Percentiles rank a stretch among this genome's conserved stretches.
phyloP scores from a whole-genome alignment of 495 filamentous ascomycete species.

The Pyrenula aspistea region DNA sequence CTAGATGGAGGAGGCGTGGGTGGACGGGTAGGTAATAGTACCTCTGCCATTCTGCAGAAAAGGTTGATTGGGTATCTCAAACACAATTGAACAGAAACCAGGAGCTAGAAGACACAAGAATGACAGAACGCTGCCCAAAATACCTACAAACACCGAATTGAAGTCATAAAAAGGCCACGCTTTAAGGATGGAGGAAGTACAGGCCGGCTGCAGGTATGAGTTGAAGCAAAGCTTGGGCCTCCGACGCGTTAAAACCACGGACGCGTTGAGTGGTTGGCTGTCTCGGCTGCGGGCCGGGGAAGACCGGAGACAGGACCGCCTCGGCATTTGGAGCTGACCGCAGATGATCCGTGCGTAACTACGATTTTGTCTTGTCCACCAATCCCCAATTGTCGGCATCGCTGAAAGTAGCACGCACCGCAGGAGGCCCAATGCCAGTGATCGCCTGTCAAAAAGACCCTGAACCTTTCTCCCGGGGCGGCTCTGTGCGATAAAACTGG shows the following conservation, averaged over 20 bases:
- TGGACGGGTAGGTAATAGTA: slow-evolving; percentile 40
- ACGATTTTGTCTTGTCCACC: no score
- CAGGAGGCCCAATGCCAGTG: no score
- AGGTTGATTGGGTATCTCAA: background rate
- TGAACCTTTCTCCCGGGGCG: no score
- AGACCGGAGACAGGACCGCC: no score
- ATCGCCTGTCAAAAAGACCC: no score
- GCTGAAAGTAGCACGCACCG: background rate
- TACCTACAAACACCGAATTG: background rate
- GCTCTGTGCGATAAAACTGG: background rate
- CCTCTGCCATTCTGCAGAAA: slow-evolving; percentile 36
- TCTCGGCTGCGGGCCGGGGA: no score
- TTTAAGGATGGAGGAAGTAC: background rate
- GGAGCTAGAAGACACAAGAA: no score
- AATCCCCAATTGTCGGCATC: background rate
- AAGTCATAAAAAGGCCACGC: background rate
- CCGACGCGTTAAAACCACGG: background rate
- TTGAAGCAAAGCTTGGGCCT: background rate
- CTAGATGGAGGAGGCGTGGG: slow-evolving; percentile 43
- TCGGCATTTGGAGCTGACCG: no score
- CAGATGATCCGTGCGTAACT: no score
- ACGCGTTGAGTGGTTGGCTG: background rate
- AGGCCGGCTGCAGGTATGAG: background rate
- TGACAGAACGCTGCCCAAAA: no score
- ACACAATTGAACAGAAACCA: background rate